Evolutionary conservation across 2,329 filamentous ascomycete genomes (phyloP), one percentile per base, ranked within the genome.

Genomic region (Penicillium sclerotigenum): DNA sequence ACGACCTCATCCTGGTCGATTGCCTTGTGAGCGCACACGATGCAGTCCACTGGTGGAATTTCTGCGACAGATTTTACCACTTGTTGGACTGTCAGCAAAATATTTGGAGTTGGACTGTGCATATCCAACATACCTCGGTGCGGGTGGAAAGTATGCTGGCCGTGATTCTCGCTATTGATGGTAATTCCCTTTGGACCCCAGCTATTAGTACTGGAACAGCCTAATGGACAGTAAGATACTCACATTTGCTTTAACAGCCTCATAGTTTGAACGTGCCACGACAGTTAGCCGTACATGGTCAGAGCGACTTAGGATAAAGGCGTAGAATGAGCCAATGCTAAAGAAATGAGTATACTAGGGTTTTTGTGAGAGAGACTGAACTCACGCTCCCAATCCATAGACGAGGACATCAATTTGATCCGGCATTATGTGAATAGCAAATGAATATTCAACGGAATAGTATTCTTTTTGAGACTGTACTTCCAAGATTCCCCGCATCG

Each of bases 291-390:
- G 71, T 9, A 79, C 74, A 22, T 68, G 70, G 3, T 73, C 59
- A 31, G 68, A 71, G 2, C 78, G 75, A 50, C 72, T 76, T 0
- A 83, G 63, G 34, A 84, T 77, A 56, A 83, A 84, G 8, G 80
- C 79, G 62, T 84, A 84, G 59, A 84, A 84, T 2, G 80, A 82
- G 28, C 82, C 82, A 49, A 84, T 83, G 0, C 81, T 83, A 43
- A 5, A 31, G 1, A 46, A 26, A 31, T 61, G 37, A 59, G 43
- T 26, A n/a, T 33, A 18, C 3, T 9, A 26, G 42, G 6, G 2
- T 13, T 18, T 0, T 28, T 1, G 3, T 4, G 2, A n/a, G 16
- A 40, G 7, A 24, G n/a, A 9, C 4, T n/a, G 5, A 20, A 75
- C 79, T 68, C 65, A 83, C 80, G 81, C 81, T 62, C 81, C 80